Percentiles rank a stretch among this genome's conserved stretches.
phyloP scores from a whole-genome alignment of 805 yeast species.

The Blastobotrys robertii region DNA sequence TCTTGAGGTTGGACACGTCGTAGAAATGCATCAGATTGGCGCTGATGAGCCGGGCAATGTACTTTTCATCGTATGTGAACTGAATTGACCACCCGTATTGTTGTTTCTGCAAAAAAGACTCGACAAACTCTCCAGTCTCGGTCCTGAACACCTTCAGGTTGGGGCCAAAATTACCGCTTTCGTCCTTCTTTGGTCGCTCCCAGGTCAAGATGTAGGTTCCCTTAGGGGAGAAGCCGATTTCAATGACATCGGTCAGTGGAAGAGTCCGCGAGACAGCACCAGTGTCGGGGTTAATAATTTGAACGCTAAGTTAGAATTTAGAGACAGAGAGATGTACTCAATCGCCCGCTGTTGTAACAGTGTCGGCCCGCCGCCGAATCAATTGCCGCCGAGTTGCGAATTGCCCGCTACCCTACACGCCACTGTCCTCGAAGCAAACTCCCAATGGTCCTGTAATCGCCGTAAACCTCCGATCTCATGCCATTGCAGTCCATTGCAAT shows the following conservation, averaged over 20 bases:
- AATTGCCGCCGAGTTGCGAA: no score
- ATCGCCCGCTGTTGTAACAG: no score
- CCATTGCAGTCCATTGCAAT: no score
- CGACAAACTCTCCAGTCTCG: slow-evolving; percentile 37
- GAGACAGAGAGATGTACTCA: no score
- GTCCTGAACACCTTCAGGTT: slow-evolving; percentile 74
- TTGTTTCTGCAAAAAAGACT: slow-evolving; percentile 63
- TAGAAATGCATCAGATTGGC: slow-evolving; percentile 58
- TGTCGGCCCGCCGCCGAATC: no score
- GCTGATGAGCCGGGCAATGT: slow-evolving; percentile 49
- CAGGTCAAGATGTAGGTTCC: slow-evolving; percentile 79
- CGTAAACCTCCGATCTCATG: no score
- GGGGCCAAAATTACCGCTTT: slow-evolving; percentile 62
- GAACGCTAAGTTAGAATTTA: background rate
- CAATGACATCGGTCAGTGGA: slow-evolving; percentile 55
- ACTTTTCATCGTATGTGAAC: slow-evolving; percentile 70
- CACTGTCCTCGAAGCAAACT: no score
- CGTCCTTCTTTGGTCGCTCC: slow-evolving; percentile 73
- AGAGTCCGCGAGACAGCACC: slow-evolving; percentile 41
- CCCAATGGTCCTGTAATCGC: no score
- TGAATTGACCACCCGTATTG: slow-evolving; percentile 91
- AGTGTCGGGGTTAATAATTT: slow-evolving; percentile 43
- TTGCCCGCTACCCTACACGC: no score
- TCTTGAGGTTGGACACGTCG: slow-evolving; percentile 31
- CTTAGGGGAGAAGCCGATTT: slow-evolving; percentile 78